Conservation (phyloP, 345 rosid species). For the Eucalyptus sp. region DNA sequence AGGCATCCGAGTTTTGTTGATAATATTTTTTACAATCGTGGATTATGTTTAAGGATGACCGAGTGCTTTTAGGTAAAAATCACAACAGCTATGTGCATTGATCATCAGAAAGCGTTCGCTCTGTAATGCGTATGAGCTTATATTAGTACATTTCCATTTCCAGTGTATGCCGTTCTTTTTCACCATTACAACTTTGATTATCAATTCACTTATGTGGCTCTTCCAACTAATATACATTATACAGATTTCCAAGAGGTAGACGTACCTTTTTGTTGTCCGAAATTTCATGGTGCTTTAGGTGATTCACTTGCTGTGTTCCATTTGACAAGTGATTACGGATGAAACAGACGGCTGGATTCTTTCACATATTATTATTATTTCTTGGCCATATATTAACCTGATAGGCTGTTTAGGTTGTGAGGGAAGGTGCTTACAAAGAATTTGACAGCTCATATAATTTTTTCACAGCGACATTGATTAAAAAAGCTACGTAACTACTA, state of each 20-base stretch:
- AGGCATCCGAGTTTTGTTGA: background rate
- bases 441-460: background rate
- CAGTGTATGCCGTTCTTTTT: background rate
- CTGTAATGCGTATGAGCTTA: background rate
- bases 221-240: background rate
- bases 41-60: background rate
- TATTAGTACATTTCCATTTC: background rate
- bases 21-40: background rate
- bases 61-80: background rate
- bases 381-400: background rate
- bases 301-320: background rate
- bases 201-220: background rate
- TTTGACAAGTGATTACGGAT: background rate
- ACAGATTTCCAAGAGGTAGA: background rate
- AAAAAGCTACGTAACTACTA: background rate
- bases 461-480: background rate
- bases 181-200: background rate
- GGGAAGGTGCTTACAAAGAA: background rate
- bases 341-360: background rate
- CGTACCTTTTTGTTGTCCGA: background rate
- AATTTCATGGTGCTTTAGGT: background rate
- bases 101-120: background rate
- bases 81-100: background rate
- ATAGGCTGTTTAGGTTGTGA: background rate
- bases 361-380: background rate